Evolutionary conservation across 306 rosid species (phyloP), one percentile per base, ranked within the genome.

Genomic region (Castanea crenata): DNA sequence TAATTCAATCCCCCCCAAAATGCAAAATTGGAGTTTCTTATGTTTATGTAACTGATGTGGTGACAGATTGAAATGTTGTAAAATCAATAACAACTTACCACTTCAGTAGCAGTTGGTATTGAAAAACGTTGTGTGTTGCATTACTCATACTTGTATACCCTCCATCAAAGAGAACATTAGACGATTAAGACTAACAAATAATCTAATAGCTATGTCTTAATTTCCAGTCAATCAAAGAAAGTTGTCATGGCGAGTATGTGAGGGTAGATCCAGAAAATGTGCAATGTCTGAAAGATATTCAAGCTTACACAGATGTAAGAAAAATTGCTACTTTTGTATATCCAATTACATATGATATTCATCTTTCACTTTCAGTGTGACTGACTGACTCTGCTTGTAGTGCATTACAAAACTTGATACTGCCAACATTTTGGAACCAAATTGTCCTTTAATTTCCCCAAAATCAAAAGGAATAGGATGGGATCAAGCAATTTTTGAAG

Each of bases 341-440:
- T 49, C 16, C 54, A 49, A 12, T 49, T 10, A 49, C 54, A 49
- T 12, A 49, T 3, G 52, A 76, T 10, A 5, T 61, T 61, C 7
- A 25, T 5, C 27, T 21, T 59, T 9, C 23, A 57, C 46, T 38
- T 21, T 71, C 57, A 12, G 13, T 56, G 65, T 1, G n/a, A 46
- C 55, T 74, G 6, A 69, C 58, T 11, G 9, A 29, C 21, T 69
- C 0, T 35, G 6, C 7, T 73, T 77, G 71, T 71, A 85, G 90
- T 76, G 86, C 59, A n/a, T 83, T 55, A 76, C 74, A 29, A 82
- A 79, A 68, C 55, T 87, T 65, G 55, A 82, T 18, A 0, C 0
- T 13, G 31, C 61, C 65, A 69, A 87, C 31, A 82, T 85, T 70
- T 64, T 84, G 84, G 88, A 87, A 61, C 88, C 88, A 56, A 19